Conservation (phyloP, 1,284 basidiomycete species). For the Ceratobasidium sp. region DNA sequence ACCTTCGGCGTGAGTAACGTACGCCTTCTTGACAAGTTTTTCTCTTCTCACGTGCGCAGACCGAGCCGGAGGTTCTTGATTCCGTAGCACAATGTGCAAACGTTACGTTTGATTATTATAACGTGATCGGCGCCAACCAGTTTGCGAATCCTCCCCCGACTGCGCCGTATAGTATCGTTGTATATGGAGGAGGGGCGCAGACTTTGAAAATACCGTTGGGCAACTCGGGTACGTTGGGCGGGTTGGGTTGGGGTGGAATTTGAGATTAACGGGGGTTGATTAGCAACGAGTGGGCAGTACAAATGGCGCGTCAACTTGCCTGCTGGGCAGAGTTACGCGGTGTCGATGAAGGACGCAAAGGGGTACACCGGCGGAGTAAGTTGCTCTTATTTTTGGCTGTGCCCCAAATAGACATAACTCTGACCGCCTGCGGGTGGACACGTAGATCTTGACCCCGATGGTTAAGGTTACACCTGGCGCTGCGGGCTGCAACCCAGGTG, state of each 20-base stretch:
- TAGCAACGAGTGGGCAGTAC: conserved; percentile 3
- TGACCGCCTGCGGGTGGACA: too few species aligned
- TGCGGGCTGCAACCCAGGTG: conserved; percentile 5
- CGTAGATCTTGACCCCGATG: conserved; percentile 10
- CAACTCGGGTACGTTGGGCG: conserved; percentile 13
- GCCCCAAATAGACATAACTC: not conserved
- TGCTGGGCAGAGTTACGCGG: conserved; percentile 11
- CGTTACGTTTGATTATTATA: conserved; percentile 23
- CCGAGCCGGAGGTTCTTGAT: not conserved
- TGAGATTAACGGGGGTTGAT: not conserved
- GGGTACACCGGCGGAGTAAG: conserved; percentile 32
- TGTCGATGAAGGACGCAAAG: conserved; percentile 37
- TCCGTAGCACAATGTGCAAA: conserved; percentile 20
- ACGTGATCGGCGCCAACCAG: not conserved
- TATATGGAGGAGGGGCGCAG: conserved; percentile 28
- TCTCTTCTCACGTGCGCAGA: not conserved
- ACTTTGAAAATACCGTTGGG: not conserved
- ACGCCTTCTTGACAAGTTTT: too few species aligned
- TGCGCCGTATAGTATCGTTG: conserved; percentile 14
- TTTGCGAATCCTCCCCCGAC: conserved; percentile 22
- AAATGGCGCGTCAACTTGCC: conserved; percentile 35
- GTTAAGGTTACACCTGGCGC: not conserved
- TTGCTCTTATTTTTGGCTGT: not conserved
- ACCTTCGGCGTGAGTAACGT: conserved; percentile 37
- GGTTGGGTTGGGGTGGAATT: not conserved